Base-by-base conservation (phyloP, 176 grass and related monocot species). In the Tillandsia leiboldiana region DNA sequence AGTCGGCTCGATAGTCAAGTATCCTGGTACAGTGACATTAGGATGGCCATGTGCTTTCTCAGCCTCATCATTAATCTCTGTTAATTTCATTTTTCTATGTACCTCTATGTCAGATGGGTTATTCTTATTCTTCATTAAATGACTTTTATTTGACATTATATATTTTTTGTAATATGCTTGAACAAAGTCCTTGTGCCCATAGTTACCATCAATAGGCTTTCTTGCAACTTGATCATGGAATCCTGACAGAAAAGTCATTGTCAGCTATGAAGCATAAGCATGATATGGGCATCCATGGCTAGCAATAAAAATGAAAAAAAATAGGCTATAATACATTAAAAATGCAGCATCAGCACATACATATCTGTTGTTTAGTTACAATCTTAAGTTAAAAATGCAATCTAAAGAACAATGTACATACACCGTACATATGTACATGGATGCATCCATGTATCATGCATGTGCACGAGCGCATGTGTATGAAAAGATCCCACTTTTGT, bases 1-100 rank as follows among this genome's bases (percentile, higher is more conserved):
- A 71, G 83, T 84, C 1, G 76, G 81, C 58, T 96, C 86, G 26
- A 91, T 56, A 63, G 50, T 80, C 68, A 91, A 10, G 10, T n/a
- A 73, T 72, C 80, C 83, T 0, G 51, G 73, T 70, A 78, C 15
- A 3, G 18, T 48, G 51, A 57, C 51, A 78, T 50, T 66, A 3
- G 26, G 18, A 47, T 42, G 33, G 33, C 33, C 33, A 68, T 72
- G 33, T 84, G 69, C 49, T 72, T 74, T 72, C 75, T 84, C 26
- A 12, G 50, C 73, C 33, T 8, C 71, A 15, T 53, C 59, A 54
- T 26, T 7, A 9, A 73, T 64, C 51, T 78, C 77, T 50, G 50
- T 73, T 42, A 15, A 66, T 71, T 82, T 84, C 12, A 77, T 20
- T 56, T 91, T 71, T 8, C 50, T 67, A 0, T 71, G 22, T 33